Base-by-base conservation (phyloP, 202 grass and related monocot genomes). In the Carex arenaria region DNA sequence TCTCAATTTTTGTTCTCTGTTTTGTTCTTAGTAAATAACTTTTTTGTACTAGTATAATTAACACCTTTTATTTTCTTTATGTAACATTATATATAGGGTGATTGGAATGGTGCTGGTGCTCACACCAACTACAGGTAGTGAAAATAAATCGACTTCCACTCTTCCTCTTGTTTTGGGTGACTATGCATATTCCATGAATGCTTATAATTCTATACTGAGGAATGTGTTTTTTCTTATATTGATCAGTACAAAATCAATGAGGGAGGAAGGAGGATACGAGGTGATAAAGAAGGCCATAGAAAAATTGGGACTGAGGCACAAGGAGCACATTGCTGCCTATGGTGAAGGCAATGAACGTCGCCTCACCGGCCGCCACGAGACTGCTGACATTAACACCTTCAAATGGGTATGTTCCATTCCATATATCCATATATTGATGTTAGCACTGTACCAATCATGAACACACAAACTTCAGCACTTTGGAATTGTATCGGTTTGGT, bases 271-370 rank as follows among this genome's bases (percentile, higher is more conserved):
- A 0, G 94, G 94, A 36, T 97, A 86, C 72, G 94, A 89, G 78
- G 85, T 94, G 84, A 97, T 97, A 73, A 91, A 94, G 90, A 69
- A 79, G 83, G 94, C 94, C 6, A 92, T 97, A 47, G 88, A 87
- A 51, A 97, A 94, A 62, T 88, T 97, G 2, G 88, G 76, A 1
- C 26, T 64, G 78, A 84, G 88, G 78, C 94, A 97, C 90, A 63
- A 5, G 73, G 90, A 91, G 83, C 94, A 97, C 87, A 97, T 97
- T 53, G 83, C 87, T 23, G 94, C 92, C 40, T 97, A 97, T 83
- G 94, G 94, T 81, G 86, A 97, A 78, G 94, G 94, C 81, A 97
- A 97, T 56, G 88, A 94, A 82, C 94, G 92, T 62, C 92, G 94
- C 49, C 92, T 97, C 74, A 97, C 94, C 4, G 92, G 92, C 4